phyloP scores from a whole-genome alignment of 2,329 filamentous ascomycete species.

The Diaporthe vexans region DNA sequence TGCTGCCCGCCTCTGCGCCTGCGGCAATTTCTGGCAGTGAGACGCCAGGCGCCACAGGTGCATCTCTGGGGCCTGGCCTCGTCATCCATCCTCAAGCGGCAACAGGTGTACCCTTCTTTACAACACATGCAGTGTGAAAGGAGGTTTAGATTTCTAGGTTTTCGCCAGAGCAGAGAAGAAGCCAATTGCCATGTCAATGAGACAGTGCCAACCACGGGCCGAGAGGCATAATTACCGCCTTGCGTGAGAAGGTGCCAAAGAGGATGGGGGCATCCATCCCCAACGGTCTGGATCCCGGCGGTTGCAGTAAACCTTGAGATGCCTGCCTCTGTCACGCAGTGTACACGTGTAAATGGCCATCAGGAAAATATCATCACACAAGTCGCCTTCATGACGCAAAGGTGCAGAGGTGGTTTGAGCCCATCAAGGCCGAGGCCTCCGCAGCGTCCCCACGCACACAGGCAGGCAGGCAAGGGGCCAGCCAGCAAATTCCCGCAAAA shows the following conservation, averaged over 20 bases:
- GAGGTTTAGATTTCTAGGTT: slow-evolving; percentile 1
- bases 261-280: slow-evolving; percentile 4
- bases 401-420: slow-evolving; percentile 6
- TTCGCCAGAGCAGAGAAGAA: not conserved
- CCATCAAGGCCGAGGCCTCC: slow-evolving; percentile 25
- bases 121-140: slow-evolving; percentile 30
- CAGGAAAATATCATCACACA: not conserved
- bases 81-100: slow-evolving; percentile 5
- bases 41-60: not conserved
- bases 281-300: slow-evolving; percentile 19
- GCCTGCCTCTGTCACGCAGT: not conserved
- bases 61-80: no score
- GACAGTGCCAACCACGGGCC: slow-evolving; percentile 28
- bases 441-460: slow-evolving; percentile 3
- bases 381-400: slow-evolving; percentile 32
- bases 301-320: not conserved
- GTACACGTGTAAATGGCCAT: no score
- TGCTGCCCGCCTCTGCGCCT: slow-evolving; percentile 19
- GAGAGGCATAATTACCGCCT: not conserved
- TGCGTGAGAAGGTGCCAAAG: not conserved
- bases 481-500: slow-evolving; percentile 9
- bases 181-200: slow-evolving; percentile 4
- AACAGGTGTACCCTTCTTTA: not conserved
- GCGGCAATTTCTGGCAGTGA: slow-evolving; percentile 10
- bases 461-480: not conserved